Conservation (phyloP, 1,284 basidiomycete species). For the Irpex sp. region DNA sequence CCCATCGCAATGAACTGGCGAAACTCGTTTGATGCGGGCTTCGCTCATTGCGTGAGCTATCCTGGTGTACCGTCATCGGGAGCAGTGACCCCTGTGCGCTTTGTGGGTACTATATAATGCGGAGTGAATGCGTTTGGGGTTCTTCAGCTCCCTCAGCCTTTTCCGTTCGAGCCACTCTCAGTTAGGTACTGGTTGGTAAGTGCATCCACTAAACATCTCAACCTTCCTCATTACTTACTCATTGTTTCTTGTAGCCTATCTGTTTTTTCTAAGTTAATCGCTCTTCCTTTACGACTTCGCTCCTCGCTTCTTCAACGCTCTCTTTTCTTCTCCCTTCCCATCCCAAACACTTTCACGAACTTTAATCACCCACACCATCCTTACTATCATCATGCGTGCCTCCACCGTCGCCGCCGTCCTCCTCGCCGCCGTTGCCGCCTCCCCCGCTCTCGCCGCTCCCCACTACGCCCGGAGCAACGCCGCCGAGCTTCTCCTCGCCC, state of each 20-base stretch:
- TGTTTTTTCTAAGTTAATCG: background rate
- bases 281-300: background rate
- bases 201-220: background rate
- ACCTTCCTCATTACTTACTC: background rate
- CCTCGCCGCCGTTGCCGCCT: background rate
- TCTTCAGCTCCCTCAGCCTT: background rate
- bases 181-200: constrained; percentile 1
- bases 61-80: background rate
- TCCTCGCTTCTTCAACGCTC: background rate
- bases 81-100: no score
- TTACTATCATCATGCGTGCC: background rate
- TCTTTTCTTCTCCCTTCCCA: background rate
- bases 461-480: background rate
- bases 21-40: background rate
- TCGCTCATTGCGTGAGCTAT: background rate
- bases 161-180: background rate
- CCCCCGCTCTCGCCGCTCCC: background rate
- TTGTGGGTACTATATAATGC: background rate
- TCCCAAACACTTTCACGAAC: background rate
- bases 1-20: background rate
- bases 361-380: background rate
- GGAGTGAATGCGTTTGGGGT: background rate
- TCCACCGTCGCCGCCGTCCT: background rate
- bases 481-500: background rate
- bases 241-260: background rate